A percentile compares a stretch with the other conserved stretches of the same genome.
phyloP scores from a whole-genome alignment of 23 red algal species.

The Gracilaria gracilis region DNA sequence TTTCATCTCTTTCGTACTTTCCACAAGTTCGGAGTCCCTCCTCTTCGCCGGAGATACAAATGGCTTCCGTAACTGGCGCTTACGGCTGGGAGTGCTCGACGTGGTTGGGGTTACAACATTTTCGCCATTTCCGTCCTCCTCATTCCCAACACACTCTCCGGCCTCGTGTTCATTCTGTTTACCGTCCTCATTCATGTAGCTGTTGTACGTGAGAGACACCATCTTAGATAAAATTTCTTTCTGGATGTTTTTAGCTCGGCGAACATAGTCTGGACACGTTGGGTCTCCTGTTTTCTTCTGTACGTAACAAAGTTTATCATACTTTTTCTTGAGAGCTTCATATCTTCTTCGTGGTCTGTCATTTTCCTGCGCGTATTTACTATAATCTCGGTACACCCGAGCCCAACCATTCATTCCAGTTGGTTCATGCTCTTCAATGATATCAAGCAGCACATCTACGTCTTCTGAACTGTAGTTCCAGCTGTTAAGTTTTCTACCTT shows the following conservation, averaged over 20 bases:
- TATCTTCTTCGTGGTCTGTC: conserved; percentile 1
- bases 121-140: background rate
- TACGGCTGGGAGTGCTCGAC: background rate
- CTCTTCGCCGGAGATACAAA: background rate
- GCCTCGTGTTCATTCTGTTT: no score
- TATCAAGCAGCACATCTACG: background rate
- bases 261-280: background rate
- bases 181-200: background rate
- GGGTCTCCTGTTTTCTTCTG: conserved; percentile 35
- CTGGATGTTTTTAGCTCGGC: no score
- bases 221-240: no score
- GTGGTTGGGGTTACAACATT: no score
- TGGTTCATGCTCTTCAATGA: conserved; percentile 41
- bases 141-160: background rate
- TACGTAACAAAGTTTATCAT: conserved; percentile 17
- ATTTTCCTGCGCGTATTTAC: background rate
- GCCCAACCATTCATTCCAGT: background rate
- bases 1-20: background rate
- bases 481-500: background rate
- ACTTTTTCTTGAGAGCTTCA: background rate
- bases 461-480: background rate
- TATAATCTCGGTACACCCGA: background rate
- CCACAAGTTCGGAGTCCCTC: background rate
- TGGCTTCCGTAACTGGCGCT: background rate
- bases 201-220: no score